Base-by-base conservation (phyloP, 78 protist species). In the Salpingoeca rosetta region DNA sequence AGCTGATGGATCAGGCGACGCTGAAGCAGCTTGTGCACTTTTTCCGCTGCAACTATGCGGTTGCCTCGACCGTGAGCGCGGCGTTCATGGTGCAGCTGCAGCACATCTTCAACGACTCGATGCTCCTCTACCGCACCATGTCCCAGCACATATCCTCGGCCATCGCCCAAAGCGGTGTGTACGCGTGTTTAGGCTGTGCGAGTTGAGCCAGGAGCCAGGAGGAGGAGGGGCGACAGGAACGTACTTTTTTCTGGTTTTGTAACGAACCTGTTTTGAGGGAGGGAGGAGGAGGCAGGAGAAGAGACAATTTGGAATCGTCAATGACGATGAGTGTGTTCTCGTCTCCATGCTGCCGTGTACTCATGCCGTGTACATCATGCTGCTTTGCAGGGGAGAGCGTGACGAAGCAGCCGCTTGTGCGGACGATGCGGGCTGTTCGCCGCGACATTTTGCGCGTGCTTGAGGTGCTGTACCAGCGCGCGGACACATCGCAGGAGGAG, bases 21-120 rank as follows among this genome's bases (percentile, higher is more conserved):
- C 78, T 11, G 31, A 35, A 28, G 39, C 40, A 1, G 42, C 40
- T 74, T 36, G 78, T n/a, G 22, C 0, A 36, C 12, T 2, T 11
- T 3, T 40, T 74, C 36, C 36, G 40, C 83, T 39, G 2, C 37
- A 42, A 37, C 87, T 3, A 85, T 7, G 65, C 65, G 22, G 95
- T 86, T 0, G 93, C 94, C 26, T 1, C 24, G n/a, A 84, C 95
- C 17, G 73, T 93, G 3, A 97, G 97, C 36, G 86, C 41, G 28
- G 83, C 88, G 12, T 98, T 85, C 91, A 41, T 82, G 39, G 31
- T 81, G 75, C 98, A 97, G 86, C 87, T 98, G 75, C 87, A 87
- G 35, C 82, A 77, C 72, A 93, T 97, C 82, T 98, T 89, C 91
- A 35, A 85, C 44, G 98, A 96, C 83, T 65, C 96, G 87, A 87